Evolutionary conservation across 106 monocot species (phyloP).

Genomic region (Platanthera guangdongensis): DNA sequence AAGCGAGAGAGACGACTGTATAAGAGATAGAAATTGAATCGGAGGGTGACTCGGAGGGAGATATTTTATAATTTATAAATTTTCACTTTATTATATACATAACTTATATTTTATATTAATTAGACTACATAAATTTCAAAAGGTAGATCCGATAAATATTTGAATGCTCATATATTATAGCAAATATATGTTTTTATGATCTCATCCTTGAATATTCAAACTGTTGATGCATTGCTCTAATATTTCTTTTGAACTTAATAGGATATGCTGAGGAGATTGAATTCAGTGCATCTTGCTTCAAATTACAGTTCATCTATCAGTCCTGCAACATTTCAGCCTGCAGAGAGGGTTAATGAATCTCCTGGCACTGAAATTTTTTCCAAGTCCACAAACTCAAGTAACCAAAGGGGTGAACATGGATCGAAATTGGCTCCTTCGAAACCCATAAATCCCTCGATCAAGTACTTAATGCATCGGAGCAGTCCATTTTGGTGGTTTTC

Average conservation of each 20-base stretch:
- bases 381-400: conserved; percentile 11
- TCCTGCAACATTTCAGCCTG: neutral
- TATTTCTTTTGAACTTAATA: conserved; percentile 14
- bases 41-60: no score
- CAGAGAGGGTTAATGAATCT: conserved; percentile 11
- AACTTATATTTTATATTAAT: no score
- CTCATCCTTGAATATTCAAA: neutral
- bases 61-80: no score
- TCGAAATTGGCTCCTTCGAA: conserved; percentile 10
- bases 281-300: conserved; percentile 22
- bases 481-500: conserved; percentile 44
- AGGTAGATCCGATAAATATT: no score
- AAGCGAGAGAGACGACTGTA: no score
- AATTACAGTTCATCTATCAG: conserved; percentile 18
- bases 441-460: conserved; percentile 19
- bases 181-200: neutral
- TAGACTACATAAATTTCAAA: no score
- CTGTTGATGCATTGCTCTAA: neutral
- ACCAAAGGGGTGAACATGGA: conserved; percentile 7
- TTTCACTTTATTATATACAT: no score
- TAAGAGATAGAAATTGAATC: no score
- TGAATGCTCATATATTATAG: no score
- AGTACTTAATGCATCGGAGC: conserved; percentile 13
- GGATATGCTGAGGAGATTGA: conserved; percentile 55
- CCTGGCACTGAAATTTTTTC: conserved; percentile 6